Evolutionary conservation across 1,139 yeast genomes (phyloP), one percentile per base, ranked within the genome.

Genomic region (Schwanniomyces etchellsii): DNA sequence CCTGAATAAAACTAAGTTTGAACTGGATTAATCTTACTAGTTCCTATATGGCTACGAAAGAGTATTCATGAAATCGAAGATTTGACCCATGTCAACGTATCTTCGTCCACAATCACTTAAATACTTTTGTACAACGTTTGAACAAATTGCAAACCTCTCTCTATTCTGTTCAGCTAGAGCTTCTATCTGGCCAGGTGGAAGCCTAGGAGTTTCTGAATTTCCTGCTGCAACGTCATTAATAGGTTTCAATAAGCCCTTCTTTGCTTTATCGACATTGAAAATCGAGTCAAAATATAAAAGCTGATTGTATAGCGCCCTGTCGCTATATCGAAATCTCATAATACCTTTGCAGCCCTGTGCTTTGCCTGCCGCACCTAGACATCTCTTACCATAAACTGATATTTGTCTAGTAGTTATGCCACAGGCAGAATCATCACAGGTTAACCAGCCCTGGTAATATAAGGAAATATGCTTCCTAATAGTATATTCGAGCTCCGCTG

Each of bases 391-490:
- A 48, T 85, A 88, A 3, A 89, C 96, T 10, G 91, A 78, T 15
- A 91, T 71, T 49, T 89, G 95, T 39, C 96, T 70, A 0, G 97
- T 89, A 14, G 71, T 68, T 33, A 75, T 65, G 5, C 84, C 88
- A 63, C 99, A 93, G 1, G 93, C 74, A 2, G 77, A 55, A 44
- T 89, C 96, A 50, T 83, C 93, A 58, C 99, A 93, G 0, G 59
- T 62, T 25, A 88, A 61, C 89, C 94, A 80, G 4, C 91, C 93
- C 12, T 84, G 79, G 50, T 93, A 93, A 55, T 89, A 93, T 24
- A 69, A 54, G 0, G 89, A 67, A 30, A 91, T 77, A 42, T 80
- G 85, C 5, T 64, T 57, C 35, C 97, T 69, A 18, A 91, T 73
- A 30, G 77, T 64, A 12, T 62, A 53, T 52, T 89, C 97, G 27